These are phyloP conservation scores for Wallacemonas sp. DNA, from an alignment of 208 protist genomes.

Conservation along the genomic window DNA sequence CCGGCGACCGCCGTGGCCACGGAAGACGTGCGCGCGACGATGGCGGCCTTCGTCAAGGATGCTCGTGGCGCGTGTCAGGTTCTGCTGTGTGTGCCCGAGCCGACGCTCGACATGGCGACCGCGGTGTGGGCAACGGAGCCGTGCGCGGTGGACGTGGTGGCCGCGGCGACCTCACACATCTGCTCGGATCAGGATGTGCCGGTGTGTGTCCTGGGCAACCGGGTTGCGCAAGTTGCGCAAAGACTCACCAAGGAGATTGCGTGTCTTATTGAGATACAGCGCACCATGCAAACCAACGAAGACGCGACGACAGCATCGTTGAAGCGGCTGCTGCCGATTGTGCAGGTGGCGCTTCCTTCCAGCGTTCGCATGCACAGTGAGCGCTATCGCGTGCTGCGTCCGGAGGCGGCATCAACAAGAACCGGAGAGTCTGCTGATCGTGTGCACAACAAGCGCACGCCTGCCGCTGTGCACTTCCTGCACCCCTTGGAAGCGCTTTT, in stretches of 20 bases:
- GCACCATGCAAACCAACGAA: neutral
- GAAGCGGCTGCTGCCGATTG: conserved; percentile 23
- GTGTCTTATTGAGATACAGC: neutral
- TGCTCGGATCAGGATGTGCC: neutral
- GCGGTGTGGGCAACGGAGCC: conserved; percentile 34
- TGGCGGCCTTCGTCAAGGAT: conserved; percentile 35
- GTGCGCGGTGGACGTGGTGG: neutral
- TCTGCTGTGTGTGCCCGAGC: conserved; percentile 35
- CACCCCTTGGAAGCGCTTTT: conserved; percentile 57
- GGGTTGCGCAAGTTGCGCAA: neutral
- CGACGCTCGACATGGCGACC: conserved; percentile 22
- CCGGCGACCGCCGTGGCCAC: conserved; percentile 22
- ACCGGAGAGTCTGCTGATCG: neutral
- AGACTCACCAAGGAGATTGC: neutral
- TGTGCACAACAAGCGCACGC: no score
- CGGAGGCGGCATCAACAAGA: neutral
- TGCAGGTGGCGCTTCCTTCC: conserved; percentile 29
- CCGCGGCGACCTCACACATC: neutral
- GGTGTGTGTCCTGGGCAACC: neutral
- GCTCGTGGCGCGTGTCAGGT: conserved; percentile 6
- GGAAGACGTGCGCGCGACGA: conserved; percentile 27
- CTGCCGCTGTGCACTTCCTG: neutral
- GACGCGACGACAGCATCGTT: neutral
- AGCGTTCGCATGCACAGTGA: conserved; percentile 36
- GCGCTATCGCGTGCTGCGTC: conserved; percentile 26